Evolutionary conservation across 768 basidiomycete genomes (phyloP), one percentile per base, ranked within the genome.

Genomic region (Leccinum aurantiacum): DNA sequence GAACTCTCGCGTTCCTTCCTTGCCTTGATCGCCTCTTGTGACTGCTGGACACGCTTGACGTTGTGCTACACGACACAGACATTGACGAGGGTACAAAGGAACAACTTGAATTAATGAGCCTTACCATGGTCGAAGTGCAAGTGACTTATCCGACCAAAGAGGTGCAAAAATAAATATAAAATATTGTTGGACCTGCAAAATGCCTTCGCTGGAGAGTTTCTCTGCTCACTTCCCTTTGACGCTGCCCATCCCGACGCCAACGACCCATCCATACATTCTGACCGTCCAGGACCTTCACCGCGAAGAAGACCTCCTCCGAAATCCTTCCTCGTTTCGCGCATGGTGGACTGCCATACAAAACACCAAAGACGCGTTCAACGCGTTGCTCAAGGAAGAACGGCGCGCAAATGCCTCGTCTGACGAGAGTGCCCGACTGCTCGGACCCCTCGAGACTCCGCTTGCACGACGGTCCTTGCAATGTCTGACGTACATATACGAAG

Each of bases 271-370:
- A 8, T 79, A 87, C 60, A 81, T 98, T 60, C 80, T 98, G 65
- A 78, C 85, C 7, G 75, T 84, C 44, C 81, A 84, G 55, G 94
- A 98, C 73, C 72, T 97, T 33, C 82, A 89, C 65, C 87, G 93
- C 51, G 96, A 97, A 77, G 96, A 98, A 75, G 95, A 98, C 76
- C 83, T 98, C 7, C 78, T 94, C 38, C 84, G 93, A 62, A 98
- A 98, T 74, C 92, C 94, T 10, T 82, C 84, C 37, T 96, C 94
- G 35, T 94, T 96, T 74, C 84, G 92, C 41, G 87, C 91, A 68
- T 98, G 97, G 97, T 91, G 93, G 85, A 78, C 87, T 2, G 91
- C 93, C 63, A 89, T 98, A 65, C 81, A 85, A 65, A 80, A 84
- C 38, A 82, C 91, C 50, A 84, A 84, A 68, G 93, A 95, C 63